Base-by-base conservation (phyloP, 2,329 filamentous ascomycete species). In the Penicillium fuscoglaucum region DNA sequence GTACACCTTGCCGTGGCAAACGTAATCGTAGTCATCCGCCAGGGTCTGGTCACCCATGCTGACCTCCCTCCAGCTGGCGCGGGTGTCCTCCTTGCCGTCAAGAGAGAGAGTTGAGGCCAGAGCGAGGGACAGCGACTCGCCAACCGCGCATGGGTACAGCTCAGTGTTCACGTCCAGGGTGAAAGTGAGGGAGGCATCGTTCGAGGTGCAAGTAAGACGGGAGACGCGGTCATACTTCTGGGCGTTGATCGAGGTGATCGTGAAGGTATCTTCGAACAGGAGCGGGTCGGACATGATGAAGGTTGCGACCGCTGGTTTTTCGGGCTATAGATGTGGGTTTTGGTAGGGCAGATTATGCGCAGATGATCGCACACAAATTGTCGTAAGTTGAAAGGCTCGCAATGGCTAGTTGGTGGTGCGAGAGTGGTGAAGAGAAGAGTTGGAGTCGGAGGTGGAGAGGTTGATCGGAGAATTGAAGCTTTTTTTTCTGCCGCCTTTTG, bases 181-280 rank as follows among this genome's bases (percentile, higher is more conserved):
- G 80, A 98, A 87, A 63, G 86, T 83, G 31, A 90, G 90, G 63
- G 86, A 82, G 68, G 84, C 85, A 78, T 96, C 91, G 66, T 84
- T 82, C 26, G 89, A 93, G 52, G 84, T 90, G 72, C 87, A 92
- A 55, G 82, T 86, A 72, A 98, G 86, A 67, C 95, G 93, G 55
- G 91, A 90, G 28, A 97, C 93, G 64, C 93, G 91, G 80, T 98
- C 95, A 79, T 99, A 99, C 79, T 97, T 96, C 71, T 88, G 85
- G 71, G 87, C 84, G 80, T 96, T 90, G 74, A 91, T 81, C 55
- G 84, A 79, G 66, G 87, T 93, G 70, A 98, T 83, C 61, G 84
- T 90, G 84, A 98, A 97, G 70, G 86, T 88, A 73, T 96, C 92
- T 79, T 97, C 92, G 79, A 96, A 96, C 76, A 98, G 90, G 71